phyloP scores from a whole-genome alignment of 2,329 filamentous ascomycete genomes.

The Reticulascus tulasneorum region DNA sequence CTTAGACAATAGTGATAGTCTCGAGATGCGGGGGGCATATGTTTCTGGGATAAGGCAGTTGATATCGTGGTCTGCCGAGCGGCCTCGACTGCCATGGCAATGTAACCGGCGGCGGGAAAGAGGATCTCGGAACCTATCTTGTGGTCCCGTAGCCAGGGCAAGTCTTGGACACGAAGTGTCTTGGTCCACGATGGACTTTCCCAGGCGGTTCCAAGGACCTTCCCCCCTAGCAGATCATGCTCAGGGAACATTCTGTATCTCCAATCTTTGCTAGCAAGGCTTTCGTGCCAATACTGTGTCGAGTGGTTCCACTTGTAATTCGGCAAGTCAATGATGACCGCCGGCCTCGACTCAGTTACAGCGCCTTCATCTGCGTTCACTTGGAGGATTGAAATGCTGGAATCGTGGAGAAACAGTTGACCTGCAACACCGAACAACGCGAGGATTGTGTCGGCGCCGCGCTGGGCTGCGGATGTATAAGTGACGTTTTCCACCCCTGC shows the following conservation, averaged over 20 bases:
- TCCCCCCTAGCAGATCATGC: slow-evolving; percentile 15
- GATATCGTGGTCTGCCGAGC: slow-evolving; percentile 13
- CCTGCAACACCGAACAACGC: slow-evolving; percentile 1
- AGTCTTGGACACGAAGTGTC: slow-evolving; percentile 13
- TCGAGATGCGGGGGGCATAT: no score
- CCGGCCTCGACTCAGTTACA: no score
- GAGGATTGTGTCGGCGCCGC: neutral
- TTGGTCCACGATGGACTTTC: slow-evolving; percentile 18
- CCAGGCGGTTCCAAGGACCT: slow-evolving; percentile 10
- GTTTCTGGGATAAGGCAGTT: neutral
- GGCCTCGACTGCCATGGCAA: slow-evolving; percentile 25
- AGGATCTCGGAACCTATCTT: slow-evolving; percentile 36
- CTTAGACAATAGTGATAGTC: slow-evolving; percentile 4
- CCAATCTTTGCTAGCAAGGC: slow-evolving; percentile 6
- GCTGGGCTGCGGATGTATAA: neutral
- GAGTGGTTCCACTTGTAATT: slow-evolving; percentile 15
- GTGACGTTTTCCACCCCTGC: neutral
- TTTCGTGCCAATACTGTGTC: slow-evolving; percentile 11
- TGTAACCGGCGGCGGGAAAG: slow-evolving; percentile 33
- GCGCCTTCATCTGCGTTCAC: no score
- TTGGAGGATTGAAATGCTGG: no score
- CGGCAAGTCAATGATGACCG: no score
- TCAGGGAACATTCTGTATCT: slow-evolving; percentile 1
- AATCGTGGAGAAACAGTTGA: no score
- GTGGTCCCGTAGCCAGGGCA: slow-evolving; percentile 41